phyloP scores from a whole-genome alignment of 441 rosid species.

The Jatropha podagrica region DNA sequence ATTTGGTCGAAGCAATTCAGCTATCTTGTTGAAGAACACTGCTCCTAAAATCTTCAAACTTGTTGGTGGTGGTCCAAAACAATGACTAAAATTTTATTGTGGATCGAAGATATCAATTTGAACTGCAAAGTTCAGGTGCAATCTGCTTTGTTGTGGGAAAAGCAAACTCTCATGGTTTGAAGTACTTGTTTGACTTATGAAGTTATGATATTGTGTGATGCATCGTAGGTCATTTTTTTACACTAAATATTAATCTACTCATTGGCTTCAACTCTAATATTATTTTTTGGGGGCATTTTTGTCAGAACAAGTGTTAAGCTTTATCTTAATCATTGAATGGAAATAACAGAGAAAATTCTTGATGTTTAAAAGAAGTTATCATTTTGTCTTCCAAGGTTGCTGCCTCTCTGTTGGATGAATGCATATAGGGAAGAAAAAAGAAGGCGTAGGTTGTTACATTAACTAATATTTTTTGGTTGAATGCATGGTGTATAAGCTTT shows the following conservation, averaged over 20 bases:
- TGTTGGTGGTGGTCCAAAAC: neutral
- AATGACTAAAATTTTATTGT: neutral
- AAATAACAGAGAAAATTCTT: neutral
- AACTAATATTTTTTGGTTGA: neutral
- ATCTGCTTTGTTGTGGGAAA: neutral
- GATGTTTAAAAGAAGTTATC: neutral
- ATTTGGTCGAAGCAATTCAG: neutral
- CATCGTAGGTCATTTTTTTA: neutral
- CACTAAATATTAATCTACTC: neutral
- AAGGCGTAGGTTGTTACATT: neutral
- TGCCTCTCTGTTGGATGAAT: neutral
- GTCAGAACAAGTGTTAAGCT: neutral
- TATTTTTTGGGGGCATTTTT: neutral
- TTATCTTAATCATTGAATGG: neutral
- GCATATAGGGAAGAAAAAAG: neutral
- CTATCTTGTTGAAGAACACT: neutral
- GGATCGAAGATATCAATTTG: neutral
- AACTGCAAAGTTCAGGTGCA: neutral
- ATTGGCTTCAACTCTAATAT: neutral
- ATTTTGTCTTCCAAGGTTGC: neutral
- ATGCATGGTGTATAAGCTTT: neutral
- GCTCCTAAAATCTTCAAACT: neutral
- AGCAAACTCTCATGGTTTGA: neutral
- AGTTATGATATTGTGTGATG: conserved; percentile 1
- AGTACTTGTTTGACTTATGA: neutral